Conservation (phyloP, 441 rosid genomes). For the Adansonia gregorii region DNA sequence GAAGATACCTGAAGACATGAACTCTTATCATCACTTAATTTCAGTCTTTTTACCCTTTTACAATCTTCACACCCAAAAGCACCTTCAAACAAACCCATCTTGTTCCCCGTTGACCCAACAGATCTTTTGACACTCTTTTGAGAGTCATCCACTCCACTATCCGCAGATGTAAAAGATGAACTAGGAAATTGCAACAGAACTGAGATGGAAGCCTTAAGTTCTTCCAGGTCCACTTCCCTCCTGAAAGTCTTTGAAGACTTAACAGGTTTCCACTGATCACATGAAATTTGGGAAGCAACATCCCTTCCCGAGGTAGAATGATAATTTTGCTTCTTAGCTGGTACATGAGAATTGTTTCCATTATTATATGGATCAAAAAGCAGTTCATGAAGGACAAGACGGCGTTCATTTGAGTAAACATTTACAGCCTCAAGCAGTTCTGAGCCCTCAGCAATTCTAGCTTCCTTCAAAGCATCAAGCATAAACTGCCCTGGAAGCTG, state of each 20-base stretch:
- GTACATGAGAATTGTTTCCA: constrained; percentile 38
- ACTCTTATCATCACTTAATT: constrained; percentile 71
- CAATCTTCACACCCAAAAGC: constrained; percentile 95
- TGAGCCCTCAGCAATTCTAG: constrained; percentile 64
- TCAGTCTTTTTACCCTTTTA: constrained; percentile 76
- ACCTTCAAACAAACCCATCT: constrained; percentile 61
- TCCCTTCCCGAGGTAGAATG: constrained; percentile 39
- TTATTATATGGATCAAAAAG: constrained; percentile 40
- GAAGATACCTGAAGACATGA: constrained; percentile 69
- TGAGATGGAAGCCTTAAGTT: constrained; percentile 76
- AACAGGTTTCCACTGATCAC: constrained; percentile 56
- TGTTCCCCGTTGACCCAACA: constrained; percentile 55
- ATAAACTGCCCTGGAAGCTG: constrained; percentile 79
- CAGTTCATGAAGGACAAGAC: constrained; percentile 67
- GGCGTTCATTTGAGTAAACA: constrained; percentile 83
- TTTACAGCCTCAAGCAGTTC: constrained; percentile 63
- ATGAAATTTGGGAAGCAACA: constrained; percentile 40
- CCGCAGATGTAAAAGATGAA: constrained; percentile 49
- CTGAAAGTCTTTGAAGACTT: constrained; percentile 51
- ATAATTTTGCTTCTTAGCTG: constrained; percentile 56
- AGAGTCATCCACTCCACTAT: constrained; percentile 62
- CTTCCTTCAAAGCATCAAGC: constrained; percentile 66
- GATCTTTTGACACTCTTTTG: constrained; percentile 74
- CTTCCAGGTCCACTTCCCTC: constrained; percentile 51
- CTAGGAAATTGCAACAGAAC: constrained; percentile 74